Conservation (phyloP, 495 filamentous ascomycete genomes). For the Peziza echinospora region DNA sequence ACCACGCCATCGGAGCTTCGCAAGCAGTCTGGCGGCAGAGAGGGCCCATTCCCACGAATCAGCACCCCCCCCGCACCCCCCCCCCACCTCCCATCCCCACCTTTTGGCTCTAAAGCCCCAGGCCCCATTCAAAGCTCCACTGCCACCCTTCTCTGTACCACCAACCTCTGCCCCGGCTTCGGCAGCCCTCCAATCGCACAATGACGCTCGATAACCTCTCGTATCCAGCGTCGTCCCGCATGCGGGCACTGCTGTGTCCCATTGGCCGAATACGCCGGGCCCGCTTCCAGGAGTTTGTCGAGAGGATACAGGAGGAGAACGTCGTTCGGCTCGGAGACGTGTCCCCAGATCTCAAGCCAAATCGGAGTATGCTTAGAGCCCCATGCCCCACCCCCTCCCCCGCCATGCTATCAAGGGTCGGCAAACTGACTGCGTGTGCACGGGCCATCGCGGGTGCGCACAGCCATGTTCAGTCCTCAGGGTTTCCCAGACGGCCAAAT, state of each 20-base stretch:
- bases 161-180: background rate
- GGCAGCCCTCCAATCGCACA: slow-evolving; percentile 2
- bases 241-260: slow-evolving; percentile 64
- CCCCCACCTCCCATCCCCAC: too few species aligned
- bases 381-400: background rate
- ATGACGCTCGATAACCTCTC: slow-evolving; percentile 77
- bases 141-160: too few species aligned
- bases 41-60: too few species aligned
- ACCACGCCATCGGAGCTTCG: too few species aligned
- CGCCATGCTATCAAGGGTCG: background rate
- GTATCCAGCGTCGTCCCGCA: slow-evolving; percentile 69
- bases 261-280: slow-evolving; percentile 66
- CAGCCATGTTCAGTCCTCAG: slow-evolving; percentile 88
- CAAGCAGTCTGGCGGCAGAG: too few species aligned
- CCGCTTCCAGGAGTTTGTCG: slow-evolving; percentile 57
- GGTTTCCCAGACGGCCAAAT: slow-evolving; percentile 78
- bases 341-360: slow-evolving; percentile 64
- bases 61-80: too few species aligned
- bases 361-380: slow-evolving; percentile 54
- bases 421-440: background rate
- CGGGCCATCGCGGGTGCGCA: background rate
- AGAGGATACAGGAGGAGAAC: slow-evolving; percentile 55
- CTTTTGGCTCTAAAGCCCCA: too few species aligned
- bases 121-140: too few species aligned
- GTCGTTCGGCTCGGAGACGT: slow-evolving; percentile 77